phyloP scores from a whole-genome alignment of 2,329 filamentous ascomycete species.

The Aureobasidium sp. region DNA sequence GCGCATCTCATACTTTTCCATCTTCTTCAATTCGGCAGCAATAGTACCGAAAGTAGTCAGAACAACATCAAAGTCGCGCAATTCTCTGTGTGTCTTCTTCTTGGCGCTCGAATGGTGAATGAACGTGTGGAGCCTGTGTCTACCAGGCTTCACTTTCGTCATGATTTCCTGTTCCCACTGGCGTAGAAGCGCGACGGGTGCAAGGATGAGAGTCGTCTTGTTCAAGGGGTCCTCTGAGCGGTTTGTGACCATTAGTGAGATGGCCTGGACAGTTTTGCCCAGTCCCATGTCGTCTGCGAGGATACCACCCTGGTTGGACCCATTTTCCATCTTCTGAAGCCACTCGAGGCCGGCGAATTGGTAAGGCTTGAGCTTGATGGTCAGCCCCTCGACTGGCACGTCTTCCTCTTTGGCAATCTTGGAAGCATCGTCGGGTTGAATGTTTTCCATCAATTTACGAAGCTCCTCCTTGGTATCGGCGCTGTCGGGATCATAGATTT shows the following conservation, averaged over 20 bases:
- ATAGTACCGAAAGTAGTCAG: constrained; percentile 73
- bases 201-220: constrained; percentile 76
- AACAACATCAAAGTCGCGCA: constrained; percentile 65
- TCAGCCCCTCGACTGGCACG: constrained; percentile 51
- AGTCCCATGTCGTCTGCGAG: constrained; percentile 77
- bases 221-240: constrained; percentile 51
- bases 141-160: constrained; percentile 54
- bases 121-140: constrained; percentile 56
- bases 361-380: constrained; percentile 66
- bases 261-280: constrained; percentile 75
- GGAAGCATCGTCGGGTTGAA: constrained; percentile 60
- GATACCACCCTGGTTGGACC: constrained; percentile 66
- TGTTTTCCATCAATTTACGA: constrained; percentile 62
- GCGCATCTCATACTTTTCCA: constrained; percentile 46
- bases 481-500: constrained; percentile 33
- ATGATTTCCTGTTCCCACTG: constrained; percentile 81
- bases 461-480: constrained; percentile 58
- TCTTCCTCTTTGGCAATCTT: constrained; percentile 66
- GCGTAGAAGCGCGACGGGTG: constrained; percentile 69
- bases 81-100: constrained; percentile 51
- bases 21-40: constrained; percentile 58
- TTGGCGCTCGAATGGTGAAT: constrained; percentile 60
- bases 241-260: constrained; percentile 67
- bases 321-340: constrained; percentile 68
- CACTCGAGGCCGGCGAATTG: constrained; percentile 72